Evolutionary conservation across 2,329 filamentous ascomycete species (phyloP), one percentile per base, ranked within the genome.

Genomic region (Colletotrichum tanaceti): DNA sequence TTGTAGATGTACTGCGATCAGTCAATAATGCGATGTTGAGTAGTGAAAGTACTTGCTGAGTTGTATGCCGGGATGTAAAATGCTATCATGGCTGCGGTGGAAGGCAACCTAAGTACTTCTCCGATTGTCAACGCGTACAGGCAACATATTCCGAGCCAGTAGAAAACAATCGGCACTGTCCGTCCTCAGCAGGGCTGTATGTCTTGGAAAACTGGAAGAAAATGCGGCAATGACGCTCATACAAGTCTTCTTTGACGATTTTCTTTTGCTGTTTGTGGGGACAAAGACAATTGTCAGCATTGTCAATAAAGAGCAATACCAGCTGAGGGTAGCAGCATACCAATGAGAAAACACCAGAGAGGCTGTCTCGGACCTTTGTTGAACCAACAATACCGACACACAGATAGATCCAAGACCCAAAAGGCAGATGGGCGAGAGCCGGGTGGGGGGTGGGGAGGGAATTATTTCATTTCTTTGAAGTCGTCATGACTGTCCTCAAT

Each of bases 401-500:
- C 13, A 6, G 18, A 14, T 35, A 6, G 18, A 14, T 35, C 32
- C 49, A 28, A 35, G 10, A 39, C 43, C 20, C 20, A 35, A 50
- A 43, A 32, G 28, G 57, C 18, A 22, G 5, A 32, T 4, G 38
- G 32, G 22, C 32, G 41, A 57, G 38, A 32, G 49, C 9, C 24
- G 38, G 49, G 55, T 41, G 53, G 63, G 49, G 53, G 63, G 43
- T n/a, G n/a, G n/a, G n/a, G n/a, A n/a, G n/a, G n/a, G n/a, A n/a
- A 66, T 44, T 50, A 66, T 58, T 69, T 69, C 63, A 61, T 69
- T 69, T 66, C 55, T 66, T 69, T 69, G 49, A 60, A 44, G 50
- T 57, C 43, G 55, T 66, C 55, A 52, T 50, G 63, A 65, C 57
- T 52, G 63, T 65, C 55, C 59, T 68, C 58, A 58, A 66, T 69